Conservation (phyloP, 768 basidiomycete species). For the Pisolithus tinctorius region DNA sequence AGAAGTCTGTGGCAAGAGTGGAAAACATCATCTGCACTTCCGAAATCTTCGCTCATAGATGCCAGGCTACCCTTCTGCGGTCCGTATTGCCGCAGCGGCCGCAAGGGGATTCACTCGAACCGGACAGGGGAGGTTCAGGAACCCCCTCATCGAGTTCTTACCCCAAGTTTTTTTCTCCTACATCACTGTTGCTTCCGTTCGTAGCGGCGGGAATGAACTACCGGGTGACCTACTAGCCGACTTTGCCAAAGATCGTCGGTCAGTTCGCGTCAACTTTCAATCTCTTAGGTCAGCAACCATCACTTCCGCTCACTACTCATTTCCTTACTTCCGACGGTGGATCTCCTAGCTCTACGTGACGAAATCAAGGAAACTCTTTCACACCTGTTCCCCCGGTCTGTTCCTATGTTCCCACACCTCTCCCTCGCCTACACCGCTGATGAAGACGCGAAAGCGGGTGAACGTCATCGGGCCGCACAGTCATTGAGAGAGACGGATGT, state of each 20-base stretch:
- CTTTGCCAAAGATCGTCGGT: constrained; percentile 28
- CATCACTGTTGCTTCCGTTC: constrained; percentile 53
- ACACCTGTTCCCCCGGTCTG: constrained; percentile 31
- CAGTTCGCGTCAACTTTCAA: constrained; percentile 42
- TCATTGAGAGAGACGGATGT: constrained; percentile 33
- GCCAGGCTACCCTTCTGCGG: constrained; percentile 38
- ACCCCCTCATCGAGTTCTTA: constrained; percentile 37
- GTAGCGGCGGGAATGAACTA: constrained; percentile 17
- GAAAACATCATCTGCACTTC: no score
- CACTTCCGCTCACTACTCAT: constrained; percentile 71
- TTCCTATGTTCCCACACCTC: constrained; percentile 63
- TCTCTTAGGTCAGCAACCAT: constrained; percentile 49
- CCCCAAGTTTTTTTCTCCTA: constrained; percentile 57
- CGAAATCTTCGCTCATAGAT: not conserved
- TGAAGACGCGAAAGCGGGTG: constrained; percentile 39
- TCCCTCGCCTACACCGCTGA: constrained; percentile 71
- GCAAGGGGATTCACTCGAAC: constrained; percentile 2
- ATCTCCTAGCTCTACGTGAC: constrained; percentile 42
- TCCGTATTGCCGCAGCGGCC: constrained; percentile 39
- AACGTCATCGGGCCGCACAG: constrained; percentile 43
- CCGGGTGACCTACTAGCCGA: constrained; percentile 32
- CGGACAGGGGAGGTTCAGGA: not conserved
- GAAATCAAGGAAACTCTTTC: constrained; percentile 35
- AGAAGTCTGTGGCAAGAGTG: no score
- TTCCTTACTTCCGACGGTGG: constrained; percentile 38